Evolutionary conservation across 805 yeast genomes (phyloP).

Genomic region (Starmerella bombicola): DNA sequence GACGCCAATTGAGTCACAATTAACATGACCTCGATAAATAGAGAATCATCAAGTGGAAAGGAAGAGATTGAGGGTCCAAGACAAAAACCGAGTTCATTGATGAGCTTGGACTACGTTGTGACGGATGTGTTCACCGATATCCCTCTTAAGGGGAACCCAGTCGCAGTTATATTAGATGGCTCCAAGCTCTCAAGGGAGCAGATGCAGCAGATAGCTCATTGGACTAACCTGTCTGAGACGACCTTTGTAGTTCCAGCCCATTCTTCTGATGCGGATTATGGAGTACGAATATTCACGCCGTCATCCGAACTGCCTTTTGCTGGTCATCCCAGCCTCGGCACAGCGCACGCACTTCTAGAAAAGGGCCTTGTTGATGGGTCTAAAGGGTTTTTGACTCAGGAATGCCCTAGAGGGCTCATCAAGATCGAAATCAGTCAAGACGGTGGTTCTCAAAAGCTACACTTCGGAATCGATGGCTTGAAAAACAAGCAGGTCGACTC

Average conservation of each 20-base stretch:
- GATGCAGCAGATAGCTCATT: conserved; percentile 40
- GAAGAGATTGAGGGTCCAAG: too few relatives aligned
- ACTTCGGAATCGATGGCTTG: conserved; percentile 7
- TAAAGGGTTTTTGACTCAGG: conserved; percentile 17
- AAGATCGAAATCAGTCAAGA: conserved; percentile 33
- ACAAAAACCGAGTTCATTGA: too few relatives aligned
- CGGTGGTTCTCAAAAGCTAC: conserved; percentile 25
- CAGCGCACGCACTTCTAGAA: conserved; percentile 16
- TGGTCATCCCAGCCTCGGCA: conserved; percentile 52
- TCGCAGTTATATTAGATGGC: conserved; percentile 39
- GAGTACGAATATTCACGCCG: conserved; percentile 40
- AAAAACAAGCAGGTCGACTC: not conserved
- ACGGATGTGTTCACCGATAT: conserved; percentile 36
- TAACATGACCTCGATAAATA: too few relatives aligned
- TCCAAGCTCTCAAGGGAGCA: conserved; percentile 31
- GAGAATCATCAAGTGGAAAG: too few relatives aligned
- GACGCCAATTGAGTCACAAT: too few relatives aligned
- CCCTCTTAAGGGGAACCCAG: conserved; percentile 41
- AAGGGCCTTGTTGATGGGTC: conserved; percentile 6
- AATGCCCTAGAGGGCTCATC: conserved; percentile 19
- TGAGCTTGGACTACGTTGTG: conserved; percentile 17
- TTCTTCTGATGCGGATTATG: conserved; percentile 34
- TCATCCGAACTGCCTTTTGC: conserved; percentile 44
- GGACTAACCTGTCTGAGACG: conserved; percentile 53
- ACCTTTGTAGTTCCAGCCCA: conserved; percentile 39